These are phyloP conservation scores for Candida lessepsii DNA, from an alignment of 805 yeast genomes.

Conservation along the genomic window DNA sequence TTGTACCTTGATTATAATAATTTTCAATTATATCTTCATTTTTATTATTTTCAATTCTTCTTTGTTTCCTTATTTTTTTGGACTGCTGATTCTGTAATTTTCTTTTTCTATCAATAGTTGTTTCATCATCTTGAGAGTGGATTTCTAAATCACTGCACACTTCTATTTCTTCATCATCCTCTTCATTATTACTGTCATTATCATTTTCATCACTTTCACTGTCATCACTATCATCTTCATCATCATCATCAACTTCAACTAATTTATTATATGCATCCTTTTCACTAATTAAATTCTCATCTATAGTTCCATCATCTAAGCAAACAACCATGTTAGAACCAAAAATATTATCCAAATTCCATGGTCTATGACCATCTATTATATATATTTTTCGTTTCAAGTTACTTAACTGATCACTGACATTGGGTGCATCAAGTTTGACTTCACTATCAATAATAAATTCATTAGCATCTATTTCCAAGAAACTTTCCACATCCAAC, in stretches of 20 bases:
- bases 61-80: slow-evolving; percentile 36
- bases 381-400: slow-evolving; percentile 67
- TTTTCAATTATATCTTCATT: slow-evolving; percentile 61
- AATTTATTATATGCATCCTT: slow-evolving; percentile 60
- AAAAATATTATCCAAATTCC: slow-evolving; percentile 91
- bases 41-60: slow-evolving; percentile 37
- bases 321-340: slow-evolving; percentile 78
- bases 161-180: slow-evolving; percentile 17
- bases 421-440: slow-evolving; percentile 18
- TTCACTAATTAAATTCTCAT: slow-evolving; percentile 55
- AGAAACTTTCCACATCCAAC: slow-evolving; percentile 76
- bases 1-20: slow-evolving; percentile 84
- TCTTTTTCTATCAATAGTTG: slow-evolving; percentile 24
- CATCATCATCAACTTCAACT: slow-evolving; percentile 40
- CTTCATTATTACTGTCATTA: slow-evolving; percentile 26
- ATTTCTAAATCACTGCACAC: slow-evolving; percentile 20
- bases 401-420: slow-evolving; percentile 11
- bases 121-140: slow-evolving; percentile 26
- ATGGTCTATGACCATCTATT: slow-evolving; percentile 91
- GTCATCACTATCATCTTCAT: slow-evolving; percentile 30
- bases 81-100: slow-evolving; percentile 28
- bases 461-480: slow-evolving; percentile 60
- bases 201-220: slow-evolving; percentile 32
- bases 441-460: slow-evolving; percentile 29
- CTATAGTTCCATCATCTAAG: slow-evolving; percentile 82